These are phyloP conservation scores for Chrysophaeum taylorii DNA, from an alignment of 352 stramenopile genomes.

Conservation along the genomic window DNA sequence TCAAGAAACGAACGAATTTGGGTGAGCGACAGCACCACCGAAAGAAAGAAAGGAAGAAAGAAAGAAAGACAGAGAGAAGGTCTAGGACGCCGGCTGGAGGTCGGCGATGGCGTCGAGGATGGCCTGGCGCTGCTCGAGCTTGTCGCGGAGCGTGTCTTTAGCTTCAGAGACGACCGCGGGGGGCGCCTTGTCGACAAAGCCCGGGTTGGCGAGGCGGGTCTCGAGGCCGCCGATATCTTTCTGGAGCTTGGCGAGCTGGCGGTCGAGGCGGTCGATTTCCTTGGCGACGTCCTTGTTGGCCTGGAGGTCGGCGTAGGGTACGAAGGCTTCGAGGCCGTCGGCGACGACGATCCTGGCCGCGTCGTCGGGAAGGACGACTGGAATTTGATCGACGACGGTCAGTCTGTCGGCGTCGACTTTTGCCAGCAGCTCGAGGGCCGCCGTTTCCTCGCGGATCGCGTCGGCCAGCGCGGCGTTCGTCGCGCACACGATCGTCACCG, in stretches of 20 bases:
- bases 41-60: no score
- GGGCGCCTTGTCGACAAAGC: slow-evolving; percentile 58
- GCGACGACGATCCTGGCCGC: slow-evolving; percentile 52
- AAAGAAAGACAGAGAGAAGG: no score
- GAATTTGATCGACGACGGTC: slow-evolving; percentile 38
- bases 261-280: slow-evolving; percentile 49
- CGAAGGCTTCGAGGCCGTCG: slow-evolving; percentile 58
- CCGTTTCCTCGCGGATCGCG: slow-evolving; percentile 48
- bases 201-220: slow-evolving; percentile 44
- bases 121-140: neutral
- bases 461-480: slow-evolving; percentile 40
- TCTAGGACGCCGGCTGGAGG: no score
- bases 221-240: slow-evolving; percentile 55
- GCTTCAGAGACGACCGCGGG: slow-evolving; percentile 53
- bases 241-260: slow-evolving; percentile 53
- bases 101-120: slow-evolving; percentile 3
- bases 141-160: slow-evolving; percentile 42
- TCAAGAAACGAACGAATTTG: no score
- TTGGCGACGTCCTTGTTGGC: slow-evolving; percentile 61
- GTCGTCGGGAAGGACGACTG: slow-evolving; percentile 30
- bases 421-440: slow-evolving; percentile 54
- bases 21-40: no score
- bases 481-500: slow-evolving; percentile 45
- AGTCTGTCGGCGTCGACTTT: slow-evolving; percentile 53
- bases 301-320: slow-evolving; percentile 56